A percentile compares a stretch with the other conserved stretches of the same genome.
Conservation (phyloP, 164 flowering plant genomes). For the Chloranthus sessilifolius region DNA sequence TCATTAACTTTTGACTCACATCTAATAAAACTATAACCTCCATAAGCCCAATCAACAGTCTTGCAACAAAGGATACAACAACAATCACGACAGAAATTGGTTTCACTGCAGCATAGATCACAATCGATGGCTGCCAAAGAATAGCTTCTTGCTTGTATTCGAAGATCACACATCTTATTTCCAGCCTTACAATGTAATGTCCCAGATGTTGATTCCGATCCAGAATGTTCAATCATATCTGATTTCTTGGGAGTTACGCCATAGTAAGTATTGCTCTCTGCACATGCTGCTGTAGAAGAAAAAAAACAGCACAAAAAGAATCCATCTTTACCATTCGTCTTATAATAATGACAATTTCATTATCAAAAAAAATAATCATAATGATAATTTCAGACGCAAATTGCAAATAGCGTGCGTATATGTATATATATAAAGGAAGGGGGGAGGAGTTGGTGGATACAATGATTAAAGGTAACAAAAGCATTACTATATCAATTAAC, state of each 20-base stretch:
- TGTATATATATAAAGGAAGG: no score
- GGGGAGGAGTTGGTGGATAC: no score
- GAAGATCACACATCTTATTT: slow-evolving; percentile 41
- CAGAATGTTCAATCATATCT: slow-evolving; percentile 22
- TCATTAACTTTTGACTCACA: slow-evolving; percentile 54
- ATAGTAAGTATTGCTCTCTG: neutral
- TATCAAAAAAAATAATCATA: no score
- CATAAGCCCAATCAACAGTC: slow-evolving; percentile 18
- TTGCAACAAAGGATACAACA: slow-evolving; percentile 80
- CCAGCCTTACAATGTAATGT: slow-evolving; percentile 55
- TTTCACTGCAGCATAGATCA: slow-evolving; percentile 45
- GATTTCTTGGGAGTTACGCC: slow-evolving; percentile 9
- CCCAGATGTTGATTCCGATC: slow-evolving; percentile 19
- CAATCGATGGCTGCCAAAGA: slow-evolving; percentile 44
- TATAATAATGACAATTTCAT: no score
- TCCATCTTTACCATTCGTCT: no score
- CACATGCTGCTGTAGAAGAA: no score
- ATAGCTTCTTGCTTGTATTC: slow-evolving; percentile 17
- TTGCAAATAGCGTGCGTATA: no score
- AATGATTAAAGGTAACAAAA: no score
- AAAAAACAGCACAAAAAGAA: no score
- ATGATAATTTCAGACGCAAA: no score
- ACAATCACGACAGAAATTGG: slow-evolving; percentile 29
- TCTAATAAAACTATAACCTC: slow-evolving; percentile 49
- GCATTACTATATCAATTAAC: no score